Evolutionary conservation across 1,284 basidiomycete species (phyloP), one percentile per base, ranked within the genome.

Genomic region (Mycena sp.): DNA sequence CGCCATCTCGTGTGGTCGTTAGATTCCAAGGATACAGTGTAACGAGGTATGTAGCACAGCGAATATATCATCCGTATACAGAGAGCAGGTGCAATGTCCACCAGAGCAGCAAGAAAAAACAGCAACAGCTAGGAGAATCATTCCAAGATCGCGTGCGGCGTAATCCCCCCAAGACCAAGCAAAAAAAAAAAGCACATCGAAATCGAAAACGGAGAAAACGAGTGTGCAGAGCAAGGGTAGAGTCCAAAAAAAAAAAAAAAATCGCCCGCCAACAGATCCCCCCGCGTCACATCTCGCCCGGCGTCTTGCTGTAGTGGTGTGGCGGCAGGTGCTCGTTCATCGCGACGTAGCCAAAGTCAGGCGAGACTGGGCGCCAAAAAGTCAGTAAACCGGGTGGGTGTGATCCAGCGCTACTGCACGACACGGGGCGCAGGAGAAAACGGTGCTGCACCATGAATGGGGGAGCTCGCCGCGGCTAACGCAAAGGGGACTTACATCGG

Each of bases 341-440:
- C 73, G 83, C 81, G 73, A 91, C 89, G 80, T 86, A 91, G 70
- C 88, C 89, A 81, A 91, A 91, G 81, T 92, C 90, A 79, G 91
- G 90, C 75, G 91, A 90, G 85, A 90, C 90, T 90, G 80, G 14
- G 12, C 21, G 29, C 74, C 77, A 78, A 70, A 77, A 26, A 66
- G 77, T 84, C 79, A 85, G 83, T 78, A 79, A 78, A 80, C 67
- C 71, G 69, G 65, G 71, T 72, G 68, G 6, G n/a, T 7, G 29
- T 17, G 58, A 37, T 58, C 61, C 40, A 51, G 46, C 48, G 54
- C 26, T 53, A 62, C 60, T 60, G 57, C 50, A 51, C 64, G 52
- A 52, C 65, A 58, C 35, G 40, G 49, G 65, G 28, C 26, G 17
- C 48, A n/a, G 28, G 23, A 55, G 26, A 61, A 48, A 21, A 44